Evolutionary conservation across 192 early-diverging fungal genomes (phyloP), one percentile per base, ranked within the genome.

Genomic region (Rhizophagus sp.): DNA sequence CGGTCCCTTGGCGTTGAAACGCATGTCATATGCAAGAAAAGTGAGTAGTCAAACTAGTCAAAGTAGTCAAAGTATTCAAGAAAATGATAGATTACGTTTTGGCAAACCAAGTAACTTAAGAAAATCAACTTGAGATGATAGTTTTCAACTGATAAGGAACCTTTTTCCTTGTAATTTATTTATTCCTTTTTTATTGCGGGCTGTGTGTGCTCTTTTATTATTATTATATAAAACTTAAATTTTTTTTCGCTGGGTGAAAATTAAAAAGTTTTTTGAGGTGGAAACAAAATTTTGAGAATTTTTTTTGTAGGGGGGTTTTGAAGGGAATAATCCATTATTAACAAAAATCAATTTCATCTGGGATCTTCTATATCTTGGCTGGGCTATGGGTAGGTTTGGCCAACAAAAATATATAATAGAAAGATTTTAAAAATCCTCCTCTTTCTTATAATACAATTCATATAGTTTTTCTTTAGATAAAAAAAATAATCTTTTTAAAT

Each of bases 1-100:
- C 57, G 30, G 68, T 24, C 66, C 68, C 49, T 25, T 79, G 78
- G 78, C 78, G 78, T 71, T 79, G 78, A 79, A 79, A 79, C 49
- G 49, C 22, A 62, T 71, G 78, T 62, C 41, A 1, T 65, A 49
- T 61, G 19, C 66, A 11, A 47, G 68, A 39, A 79, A 71, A 71
- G 78, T 79, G 78, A 79, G 78, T 30, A 30, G 30, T 30, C 30
- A 30, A 30, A 30, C 30, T 79, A 79, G 67, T 52, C 27, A 12
- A 79, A 44, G 52, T 61, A 79, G 19, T 66, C 41, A 12, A 79
- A 44, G 57, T 61, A 71, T 8, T 67, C 44, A 73, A 27, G 39
- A 52, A 44, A 33, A 77, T 70, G 68, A 70, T 70, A 70, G 68
- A 70, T 70, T n/a, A 41, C 68, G 68, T 70, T 44, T 70, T 15